A percentile compares a stretch with the other conserved stretches of the same genome.
phyloP scores from a whole-genome alignment of 495 filamentous ascomycete species.

The Penicillium nucicola region DNA sequence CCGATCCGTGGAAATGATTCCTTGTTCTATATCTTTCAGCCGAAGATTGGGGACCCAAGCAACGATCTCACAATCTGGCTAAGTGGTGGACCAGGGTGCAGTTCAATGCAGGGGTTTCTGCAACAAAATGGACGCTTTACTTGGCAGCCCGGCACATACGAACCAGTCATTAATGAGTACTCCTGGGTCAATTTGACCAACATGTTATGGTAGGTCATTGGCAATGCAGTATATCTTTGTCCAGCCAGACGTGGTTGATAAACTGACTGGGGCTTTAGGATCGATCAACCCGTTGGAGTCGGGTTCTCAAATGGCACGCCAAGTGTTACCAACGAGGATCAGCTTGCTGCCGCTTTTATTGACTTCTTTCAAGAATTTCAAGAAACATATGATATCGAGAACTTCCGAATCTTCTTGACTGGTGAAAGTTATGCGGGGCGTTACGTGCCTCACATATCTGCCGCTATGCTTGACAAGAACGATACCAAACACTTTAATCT shows the following conservation, averaged over 20 bases:
- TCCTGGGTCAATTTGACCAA: constrained; percentile 6
- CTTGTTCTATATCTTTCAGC: constrained; percentile 1
- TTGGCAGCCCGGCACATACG: background rate
- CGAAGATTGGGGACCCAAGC: background rate
- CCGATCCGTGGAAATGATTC: background rate
- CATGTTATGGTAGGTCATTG: constrained; percentile 1
- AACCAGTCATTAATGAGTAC: constrained; percentile 1
- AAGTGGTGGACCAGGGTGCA: constrained; percentile 1
- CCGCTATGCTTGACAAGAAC: constrained; percentile 2
- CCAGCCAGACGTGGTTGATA: background rate
- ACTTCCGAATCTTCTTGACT: constrained; percentile 1
- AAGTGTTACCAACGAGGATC: background rate
- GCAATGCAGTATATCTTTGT: background rate
- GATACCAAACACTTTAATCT: constrained; percentile 1
- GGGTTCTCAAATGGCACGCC: background rate
- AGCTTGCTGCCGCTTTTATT: background rate
- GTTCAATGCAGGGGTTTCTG: constrained; percentile 2
- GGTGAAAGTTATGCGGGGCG: constrained; percentile 3
- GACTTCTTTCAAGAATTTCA: background rate
- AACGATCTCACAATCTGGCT: constrained; percentile 1
- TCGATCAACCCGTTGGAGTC: constrained; percentile 2
- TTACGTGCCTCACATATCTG: background rate
- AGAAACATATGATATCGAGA: background rate
- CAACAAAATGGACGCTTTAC: background rate
- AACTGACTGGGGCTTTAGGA: background rate